A percentile compares a stretch with the other conserved stretches of the same genome.
phyloP scores from a whole-genome alignment of 257 asterid species.

The Paraleonurus japonicus region DNA sequence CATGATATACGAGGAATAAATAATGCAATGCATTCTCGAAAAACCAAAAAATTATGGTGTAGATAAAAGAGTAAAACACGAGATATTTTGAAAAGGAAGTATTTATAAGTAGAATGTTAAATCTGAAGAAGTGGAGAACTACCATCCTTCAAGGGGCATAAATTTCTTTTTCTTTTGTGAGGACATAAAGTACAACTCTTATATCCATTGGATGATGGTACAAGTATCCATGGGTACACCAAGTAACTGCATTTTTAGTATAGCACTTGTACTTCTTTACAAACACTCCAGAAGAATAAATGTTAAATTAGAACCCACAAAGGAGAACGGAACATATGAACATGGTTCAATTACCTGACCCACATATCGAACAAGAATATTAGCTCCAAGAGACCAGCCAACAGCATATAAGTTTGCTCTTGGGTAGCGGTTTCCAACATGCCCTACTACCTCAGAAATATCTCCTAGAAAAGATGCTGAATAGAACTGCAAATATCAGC shows the following conservation, averaged over 20 bases:
- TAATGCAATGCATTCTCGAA: background rate
- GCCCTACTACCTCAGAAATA: conserved; percentile 75
- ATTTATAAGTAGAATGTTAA: no score
- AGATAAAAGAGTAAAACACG: no score
- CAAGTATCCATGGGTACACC: no score
- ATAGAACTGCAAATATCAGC: conserved; percentile 74
- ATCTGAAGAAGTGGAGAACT: no score
- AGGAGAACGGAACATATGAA: background rate
- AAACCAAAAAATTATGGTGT: no score
- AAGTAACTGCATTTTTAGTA: no score
- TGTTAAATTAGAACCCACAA: background rate
- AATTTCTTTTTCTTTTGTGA: no score
- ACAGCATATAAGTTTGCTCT: conserved; percentile 77
- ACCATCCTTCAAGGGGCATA: no score
- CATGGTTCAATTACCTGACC: conserved; percentile 60
- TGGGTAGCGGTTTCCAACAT: conserved; percentile 64
- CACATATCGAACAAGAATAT: conserved; percentile 85
- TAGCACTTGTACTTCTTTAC: no score
- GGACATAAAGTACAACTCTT: no score
- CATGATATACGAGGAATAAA: background rate
- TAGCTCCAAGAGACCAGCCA: conserved; percentile 99
- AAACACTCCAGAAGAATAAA: background rate
- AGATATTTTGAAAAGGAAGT: no score
- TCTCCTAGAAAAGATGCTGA: conserved; percentile 96
- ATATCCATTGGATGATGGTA: no score